phyloP scores from a whole-genome alignment of 73 alveolate genomes.

The Paramecium biaurelia region DNA sequence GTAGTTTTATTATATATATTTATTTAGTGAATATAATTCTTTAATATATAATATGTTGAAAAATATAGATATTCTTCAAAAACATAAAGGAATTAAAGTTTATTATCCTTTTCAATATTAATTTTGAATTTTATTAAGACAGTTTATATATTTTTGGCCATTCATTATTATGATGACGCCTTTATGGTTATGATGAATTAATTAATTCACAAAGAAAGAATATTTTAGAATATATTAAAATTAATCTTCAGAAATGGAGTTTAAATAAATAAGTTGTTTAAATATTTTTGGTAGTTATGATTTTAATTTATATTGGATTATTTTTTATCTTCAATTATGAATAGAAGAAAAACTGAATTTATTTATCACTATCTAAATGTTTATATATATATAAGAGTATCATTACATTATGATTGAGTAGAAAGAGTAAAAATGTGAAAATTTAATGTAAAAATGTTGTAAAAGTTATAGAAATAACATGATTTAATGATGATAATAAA shows the following conservation, averaged over 20 bases:
- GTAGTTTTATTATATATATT: neutral
- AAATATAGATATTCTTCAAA: too few relatives aligned
- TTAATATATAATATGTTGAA: too few relatives aligned
- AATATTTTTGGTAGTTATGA: neutral
- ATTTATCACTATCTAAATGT: too few relatives aligned
- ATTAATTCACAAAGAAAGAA: neutral
- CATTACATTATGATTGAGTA: neutral
- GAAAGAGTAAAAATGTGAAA: neutral
- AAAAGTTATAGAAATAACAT: neutral
- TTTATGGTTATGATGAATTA: neutral
- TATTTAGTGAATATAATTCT: neutral
- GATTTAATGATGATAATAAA: neutral
- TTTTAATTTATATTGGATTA: neutral
- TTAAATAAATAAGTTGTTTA: neutral
- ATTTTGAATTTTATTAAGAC: neutral
- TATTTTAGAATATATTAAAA: too few relatives aligned
- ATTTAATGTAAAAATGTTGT: neutral
- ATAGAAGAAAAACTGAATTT: neutral
- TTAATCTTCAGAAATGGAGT: too few relatives aligned
- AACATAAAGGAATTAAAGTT: neutral
- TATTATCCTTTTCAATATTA: neutral
- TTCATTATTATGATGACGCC: neutral
- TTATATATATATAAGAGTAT: neutral
- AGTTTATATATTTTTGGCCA: neutral
- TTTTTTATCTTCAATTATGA: neutral